A percentile compares a stretch with the other conserved stretches of the same genome.
These are phyloP conservation scores for Penicillium sp. DNA, from an alignment of 2,329 filamentous ascomycete genomes.

Conservation along the genomic window DNA sequence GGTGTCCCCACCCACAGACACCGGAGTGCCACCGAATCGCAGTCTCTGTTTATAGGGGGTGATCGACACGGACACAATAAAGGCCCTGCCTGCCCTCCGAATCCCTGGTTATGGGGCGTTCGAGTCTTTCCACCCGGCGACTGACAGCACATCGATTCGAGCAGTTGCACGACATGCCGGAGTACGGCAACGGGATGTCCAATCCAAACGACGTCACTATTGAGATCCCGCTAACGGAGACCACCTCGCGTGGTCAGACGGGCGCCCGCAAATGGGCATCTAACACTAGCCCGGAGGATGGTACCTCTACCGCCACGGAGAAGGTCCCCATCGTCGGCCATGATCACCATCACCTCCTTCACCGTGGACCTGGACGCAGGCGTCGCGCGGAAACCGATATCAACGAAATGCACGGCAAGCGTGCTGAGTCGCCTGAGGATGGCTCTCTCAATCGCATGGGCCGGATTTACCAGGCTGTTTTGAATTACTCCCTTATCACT, in stretches of 20 bases:
- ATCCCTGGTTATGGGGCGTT: constrained; percentile 33
- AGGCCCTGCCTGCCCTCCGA: constrained; percentile 1
- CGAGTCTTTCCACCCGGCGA: constrained; percentile 41
- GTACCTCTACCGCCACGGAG: constrained; percentile 18
- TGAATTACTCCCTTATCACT: constrained; percentile 63
- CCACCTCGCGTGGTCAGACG: constrained; percentile 50
- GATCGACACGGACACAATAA: constrained; percentile 9
- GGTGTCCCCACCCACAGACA: constrained; percentile 2
- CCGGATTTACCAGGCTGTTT: constrained; percentile 58
- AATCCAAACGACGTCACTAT: constrained; percentile 56
- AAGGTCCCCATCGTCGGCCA: constrained; percentile 31
- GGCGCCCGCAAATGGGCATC: constrained; percentile 43
- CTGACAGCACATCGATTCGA: constrained; percentile 49
- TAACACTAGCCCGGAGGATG: constrained; percentile 30
- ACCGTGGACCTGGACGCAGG: constrained; percentile 32
- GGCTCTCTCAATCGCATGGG: constrained; percentile 60
- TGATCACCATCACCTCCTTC: constrained; percentile 17
- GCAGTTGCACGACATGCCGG: constrained; percentile 37
- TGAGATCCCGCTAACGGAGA: constrained; percentile 61
- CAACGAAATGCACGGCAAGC: constrained; percentile 32
- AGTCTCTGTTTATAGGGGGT: background rate
- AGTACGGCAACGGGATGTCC: constrained; percentile 39
- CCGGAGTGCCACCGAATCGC: background rate
- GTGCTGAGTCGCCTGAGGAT: constrained; percentile 47
- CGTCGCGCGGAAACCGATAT: constrained; percentile 30